A percentile compares a stretch with the other conserved stretches of the same genome.
phyloP scores from a whole-genome alignment of 768 basidiomycete species.

The Suillus paluster region DNA sequence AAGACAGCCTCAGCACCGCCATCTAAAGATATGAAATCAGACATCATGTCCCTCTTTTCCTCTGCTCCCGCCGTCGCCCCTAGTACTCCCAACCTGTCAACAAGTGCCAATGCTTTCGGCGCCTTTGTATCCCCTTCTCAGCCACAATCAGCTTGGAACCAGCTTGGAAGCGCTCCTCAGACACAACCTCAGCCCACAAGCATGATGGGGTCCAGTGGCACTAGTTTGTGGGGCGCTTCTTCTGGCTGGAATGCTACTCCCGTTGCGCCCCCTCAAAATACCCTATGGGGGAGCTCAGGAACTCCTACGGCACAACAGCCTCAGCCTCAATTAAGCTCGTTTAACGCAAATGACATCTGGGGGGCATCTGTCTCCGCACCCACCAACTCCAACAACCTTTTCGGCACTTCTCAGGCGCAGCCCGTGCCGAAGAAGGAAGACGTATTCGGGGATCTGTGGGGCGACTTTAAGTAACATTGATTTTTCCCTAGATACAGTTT shows the following conservation, averaged over 20 bases:
- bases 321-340: constrained; percentile 27
- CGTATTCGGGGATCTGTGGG: constrained; percentile 84
- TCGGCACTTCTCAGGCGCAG: constrained; percentile 33
- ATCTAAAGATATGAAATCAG: constrained; percentile 78
- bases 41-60: constrained; percentile 85
- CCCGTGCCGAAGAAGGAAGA: constrained; percentile 68
- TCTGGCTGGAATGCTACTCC: constrained; percentile 62
- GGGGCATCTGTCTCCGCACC: constrained; percentile 38
- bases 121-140: constrained; percentile 37
- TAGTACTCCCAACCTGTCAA: constrained; percentile 21
- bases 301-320: constrained; percentile 20
- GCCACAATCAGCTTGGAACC: constrained; percentile 31
- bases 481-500: constrained; percentile 5
- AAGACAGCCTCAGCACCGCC: constrained; percentile 37
- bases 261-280: constrained; percentile 27
- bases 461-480: constrained; percentile 66
- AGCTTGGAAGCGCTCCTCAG: constrained; percentile 24
- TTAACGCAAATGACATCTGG: constrained; percentile 64
- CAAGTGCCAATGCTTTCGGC: constrained; percentile 38
- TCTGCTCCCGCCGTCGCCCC: constrained; percentile 33
- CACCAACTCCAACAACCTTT: constrained; percentile 37
- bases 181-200: constrained; percentile 42
- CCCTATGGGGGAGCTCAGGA: constrained; percentile 40
- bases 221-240: constrained; percentile 66
- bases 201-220: constrained; percentile 58